Conservation (phyloP, 164 flowering plant species). For the Dillenia turbinata region DNA sequence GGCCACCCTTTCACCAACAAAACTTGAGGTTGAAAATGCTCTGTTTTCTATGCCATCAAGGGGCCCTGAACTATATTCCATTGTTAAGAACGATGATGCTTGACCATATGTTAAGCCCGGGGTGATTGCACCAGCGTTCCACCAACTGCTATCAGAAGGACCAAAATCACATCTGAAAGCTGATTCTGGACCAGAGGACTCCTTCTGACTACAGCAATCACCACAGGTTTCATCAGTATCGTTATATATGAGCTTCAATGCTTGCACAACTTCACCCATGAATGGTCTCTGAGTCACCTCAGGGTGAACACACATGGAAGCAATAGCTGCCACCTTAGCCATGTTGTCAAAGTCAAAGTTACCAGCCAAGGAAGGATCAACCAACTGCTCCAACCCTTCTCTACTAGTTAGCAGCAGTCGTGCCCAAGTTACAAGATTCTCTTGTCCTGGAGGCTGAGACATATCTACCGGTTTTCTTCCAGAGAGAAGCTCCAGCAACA, state of each 20-base stretch:
- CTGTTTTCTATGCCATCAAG: conserved; percentile 64
- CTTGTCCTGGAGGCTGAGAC: conserved; percentile 87
- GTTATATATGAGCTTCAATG: conserved; percentile 81
- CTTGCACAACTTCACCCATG: conserved; percentile 99
- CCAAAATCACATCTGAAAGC: conserved; percentile 56
- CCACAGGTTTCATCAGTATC: conserved; percentile 67
- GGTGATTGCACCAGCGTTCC: conserved; percentile 57
- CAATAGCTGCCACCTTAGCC: conserved; percentile 95
- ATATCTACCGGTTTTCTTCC: conserved; percentile 93
- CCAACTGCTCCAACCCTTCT: conserved; percentile 77
- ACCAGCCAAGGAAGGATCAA: conserved; percentile 74
- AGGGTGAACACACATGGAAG: conserved; percentile 93
- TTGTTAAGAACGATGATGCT: conserved; percentile 73
- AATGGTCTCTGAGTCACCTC: conserved; percentile 93
- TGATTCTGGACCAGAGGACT: conserved; percentile 61
- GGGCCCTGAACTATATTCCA: conserved; percentile 86
- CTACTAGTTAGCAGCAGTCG: conserved; percentile 68
- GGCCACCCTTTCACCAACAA: conserved; percentile 38
- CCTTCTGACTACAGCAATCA: conserved; percentile 63
- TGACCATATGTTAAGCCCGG: conserved; percentile 61
- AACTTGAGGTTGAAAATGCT: conserved; percentile 46
- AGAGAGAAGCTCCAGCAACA: conserved; percentile 80
- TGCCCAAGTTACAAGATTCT: conserved; percentile 95
- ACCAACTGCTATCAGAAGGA: conserved; percentile 71
- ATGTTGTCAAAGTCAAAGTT: conserved; percentile 68